Evolutionary conservation across 2,329 filamentous ascomycete species (phyloP), one percentile per base, ranked within the genome.

Genomic region (Talaromyces sp.): DNA sequence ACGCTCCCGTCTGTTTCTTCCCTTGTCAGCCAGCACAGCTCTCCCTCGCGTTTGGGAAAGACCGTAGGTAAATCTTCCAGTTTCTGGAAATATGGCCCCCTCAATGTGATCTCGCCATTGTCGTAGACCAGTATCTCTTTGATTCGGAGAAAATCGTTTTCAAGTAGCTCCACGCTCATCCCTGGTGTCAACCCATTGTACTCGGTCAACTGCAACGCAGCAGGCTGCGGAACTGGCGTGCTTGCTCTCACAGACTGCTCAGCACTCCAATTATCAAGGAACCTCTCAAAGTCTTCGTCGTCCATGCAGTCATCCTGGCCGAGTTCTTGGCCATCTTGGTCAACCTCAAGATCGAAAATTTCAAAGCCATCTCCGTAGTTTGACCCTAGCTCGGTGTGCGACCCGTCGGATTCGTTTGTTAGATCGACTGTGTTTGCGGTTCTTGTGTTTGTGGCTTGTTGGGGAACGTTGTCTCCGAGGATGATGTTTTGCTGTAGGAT

Each of bases 1-100:
- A 58, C 29, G n/a, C 7, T 21, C 4, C 62, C 61, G 19, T 63
- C 60, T 3, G 73, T 62, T 0, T 63, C 61, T 38, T 81, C 76
- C 6, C 77, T 71, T 0, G 74, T 53, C 32, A 75, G 52, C 72
- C 79, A 76, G 24, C 74, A 73, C 24, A 85, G 59, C 61, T 85
- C 82, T 51, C 83, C 79, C 0, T 59, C 48, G 29, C 70, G 69
- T 11, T 67, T 70, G 0, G 74, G 74, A 2, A 82, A 66, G 12
- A 75, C 68, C 0, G 72, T 73, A 2, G 70, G 62, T 17, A 77
- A 63, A 1, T 70, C 60, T 2, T 68, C 70, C 1, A 69, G 68
- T 9, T 71, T 70, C 4, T 71, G 66, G 6, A 77, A 72, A 2
- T 69, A 71, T 1, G 73, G 66, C 0, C 80, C 80, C 43, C 68